phyloP scores from a whole-genome alignment of 805 yeast species.

The Starmerella kuoi region DNA sequence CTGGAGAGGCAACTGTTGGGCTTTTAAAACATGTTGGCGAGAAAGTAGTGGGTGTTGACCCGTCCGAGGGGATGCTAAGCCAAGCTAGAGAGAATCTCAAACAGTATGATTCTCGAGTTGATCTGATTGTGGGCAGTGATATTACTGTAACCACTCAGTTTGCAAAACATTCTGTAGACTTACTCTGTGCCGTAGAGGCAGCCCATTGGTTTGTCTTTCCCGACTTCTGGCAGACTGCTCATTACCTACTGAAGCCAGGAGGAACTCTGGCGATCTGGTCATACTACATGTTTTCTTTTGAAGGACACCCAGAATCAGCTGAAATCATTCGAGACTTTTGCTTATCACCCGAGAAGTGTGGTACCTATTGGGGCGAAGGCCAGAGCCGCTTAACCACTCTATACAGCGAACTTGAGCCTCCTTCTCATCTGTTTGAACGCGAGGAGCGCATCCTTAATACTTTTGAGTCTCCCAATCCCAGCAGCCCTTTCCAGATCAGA shows the following conservation, averaged over 20 bases:
- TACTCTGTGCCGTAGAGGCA: conserved; percentile 69
- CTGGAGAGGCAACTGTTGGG: conserved; percentile 58
- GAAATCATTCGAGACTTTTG: conserved; percentile 40
- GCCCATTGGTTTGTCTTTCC: conserved; percentile 69
- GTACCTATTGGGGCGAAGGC: conserved; percentile 82
- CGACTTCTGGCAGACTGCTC: conserved; percentile 39
- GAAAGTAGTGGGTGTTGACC: conserved; percentile 49
- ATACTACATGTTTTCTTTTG: conserved; percentile 57
- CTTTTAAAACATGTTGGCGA: conserved; percentile 34
- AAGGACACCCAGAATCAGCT: conserved; percentile 42
- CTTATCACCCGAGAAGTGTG: conserved; percentile 34
- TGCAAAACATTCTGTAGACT: conserved; percentile 38
- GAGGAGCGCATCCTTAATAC: conserved; percentile 25
- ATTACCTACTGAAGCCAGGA: conserved; percentile 40
- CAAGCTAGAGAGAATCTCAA: conserved; percentile 28
- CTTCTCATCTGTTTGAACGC: conserved; percentile 35
- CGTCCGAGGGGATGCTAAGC: conserved; percentile 46
- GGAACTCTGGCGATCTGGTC: conserved; percentile 75
- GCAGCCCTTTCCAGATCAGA: conserved; percentile 20
- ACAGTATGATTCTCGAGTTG: conserved; percentile 1
- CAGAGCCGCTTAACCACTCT: conserved; percentile 40
- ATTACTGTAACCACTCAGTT: conserved; percentile 19
- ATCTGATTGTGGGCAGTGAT: conserved; percentile 20
- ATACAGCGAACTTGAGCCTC: conserved; percentile 37
- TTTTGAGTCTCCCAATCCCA: conserved; percentile 20